Percentiles rank a stretch among this genome's conserved stretches.
phyloP scores from a whole-genome alignment of 768 basidiomycete species.

The Coprinellus aureogranulatus region DNA sequence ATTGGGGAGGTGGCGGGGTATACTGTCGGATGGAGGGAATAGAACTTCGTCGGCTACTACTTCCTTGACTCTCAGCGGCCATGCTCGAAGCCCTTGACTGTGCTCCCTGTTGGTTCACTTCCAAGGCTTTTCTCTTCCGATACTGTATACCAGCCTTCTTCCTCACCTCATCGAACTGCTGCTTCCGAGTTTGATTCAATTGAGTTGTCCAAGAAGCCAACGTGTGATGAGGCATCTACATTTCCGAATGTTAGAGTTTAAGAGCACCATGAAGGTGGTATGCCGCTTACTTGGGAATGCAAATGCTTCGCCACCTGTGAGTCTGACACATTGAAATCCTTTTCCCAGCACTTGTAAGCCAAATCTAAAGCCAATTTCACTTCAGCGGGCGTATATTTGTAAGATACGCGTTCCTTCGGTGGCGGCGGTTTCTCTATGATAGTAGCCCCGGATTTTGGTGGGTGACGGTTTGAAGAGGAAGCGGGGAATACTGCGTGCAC shows the following conservation, averaged over 20 bases:
- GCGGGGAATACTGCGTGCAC: too few species aligned
- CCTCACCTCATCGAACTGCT: conserved; percentile 44
- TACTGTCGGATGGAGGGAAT: background rate
- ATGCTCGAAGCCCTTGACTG: background rate
- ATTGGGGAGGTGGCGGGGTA: background rate
- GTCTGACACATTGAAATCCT: conserved; percentile 44
- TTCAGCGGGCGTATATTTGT: conserved; percentile 51
- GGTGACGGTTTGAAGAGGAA: too few species aligned
- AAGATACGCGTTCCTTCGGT: conserved; percentile 13
- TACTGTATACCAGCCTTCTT: conserved; percentile 51
- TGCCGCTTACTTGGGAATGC: conserved; percentile 41
- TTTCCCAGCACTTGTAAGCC: conserved; percentile 15
- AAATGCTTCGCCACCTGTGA: conserved; percentile 46
- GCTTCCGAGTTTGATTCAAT: conserved; percentile 27
- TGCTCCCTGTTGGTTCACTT: background rate
- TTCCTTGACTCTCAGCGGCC: background rate
- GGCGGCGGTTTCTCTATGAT: too few species aligned
- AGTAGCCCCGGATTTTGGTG: too few species aligned
- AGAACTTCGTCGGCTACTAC: background rate
- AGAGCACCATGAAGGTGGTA: background rate
- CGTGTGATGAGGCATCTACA: conserved; percentile 62
- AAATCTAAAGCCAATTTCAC: conserved; percentile 38
- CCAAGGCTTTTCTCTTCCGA: conserved; percentile 34
- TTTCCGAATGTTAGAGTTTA: background rate
- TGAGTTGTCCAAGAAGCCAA: conserved; percentile 49